These are phyloP conservation scores for Anisodus acutangulus DNA, from an alignment of 257 asterid genomes.

Conservation along the genomic window DNA sequence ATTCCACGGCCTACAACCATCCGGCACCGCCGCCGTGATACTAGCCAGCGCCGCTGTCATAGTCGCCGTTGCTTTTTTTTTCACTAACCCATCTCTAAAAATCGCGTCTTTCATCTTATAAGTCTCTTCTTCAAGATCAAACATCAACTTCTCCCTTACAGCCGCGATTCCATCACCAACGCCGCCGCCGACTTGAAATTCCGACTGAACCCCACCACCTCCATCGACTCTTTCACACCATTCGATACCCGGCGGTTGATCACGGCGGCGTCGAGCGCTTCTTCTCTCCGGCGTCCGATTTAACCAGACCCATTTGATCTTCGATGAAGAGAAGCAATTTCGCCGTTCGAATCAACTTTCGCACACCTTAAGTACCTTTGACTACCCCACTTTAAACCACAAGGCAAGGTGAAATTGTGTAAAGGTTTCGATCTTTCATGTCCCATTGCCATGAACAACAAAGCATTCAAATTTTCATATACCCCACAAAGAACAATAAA, in stretches of 20 bases:
- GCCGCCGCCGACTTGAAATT: too few species aligned
- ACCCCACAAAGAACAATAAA: constrained; percentile 1
- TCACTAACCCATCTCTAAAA: constrained; percentile 46
- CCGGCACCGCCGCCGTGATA: constrained; percentile 28
- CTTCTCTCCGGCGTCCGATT: constrained; percentile 33
- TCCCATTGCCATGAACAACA: constrained; percentile 38
- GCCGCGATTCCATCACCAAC: constrained; percentile 49
- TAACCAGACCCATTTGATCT: not conserved
- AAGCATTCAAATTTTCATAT: not conserved
- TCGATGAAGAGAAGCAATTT: constrained; percentile 45
- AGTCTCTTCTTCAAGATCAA: constrained; percentile 73
- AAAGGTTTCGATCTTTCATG: constrained; percentile 53
- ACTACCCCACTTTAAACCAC: constrained; percentile 58
- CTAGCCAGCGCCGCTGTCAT: constrained; percentile 5
- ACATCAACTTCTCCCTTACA: constrained; percentile 55
- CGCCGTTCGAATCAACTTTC: constrained; percentile 55
- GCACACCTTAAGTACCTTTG: constrained; percentile 59
- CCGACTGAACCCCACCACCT: too few species aligned
- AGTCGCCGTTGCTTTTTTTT: not conserved
- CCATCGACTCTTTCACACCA: not conserved
- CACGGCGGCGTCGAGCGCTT: not conserved
- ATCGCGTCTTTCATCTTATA: constrained; percentile 61
- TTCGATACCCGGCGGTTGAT: not conserved
- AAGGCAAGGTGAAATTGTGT: constrained; percentile 67
- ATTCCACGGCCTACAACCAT: constrained; percentile 57